Percentiles rank a stretch among this genome's conserved stretches.
Evolutionary conservation across 257 asterid species (phyloP).

Genomic region (Jacaranda copaia): DNA sequence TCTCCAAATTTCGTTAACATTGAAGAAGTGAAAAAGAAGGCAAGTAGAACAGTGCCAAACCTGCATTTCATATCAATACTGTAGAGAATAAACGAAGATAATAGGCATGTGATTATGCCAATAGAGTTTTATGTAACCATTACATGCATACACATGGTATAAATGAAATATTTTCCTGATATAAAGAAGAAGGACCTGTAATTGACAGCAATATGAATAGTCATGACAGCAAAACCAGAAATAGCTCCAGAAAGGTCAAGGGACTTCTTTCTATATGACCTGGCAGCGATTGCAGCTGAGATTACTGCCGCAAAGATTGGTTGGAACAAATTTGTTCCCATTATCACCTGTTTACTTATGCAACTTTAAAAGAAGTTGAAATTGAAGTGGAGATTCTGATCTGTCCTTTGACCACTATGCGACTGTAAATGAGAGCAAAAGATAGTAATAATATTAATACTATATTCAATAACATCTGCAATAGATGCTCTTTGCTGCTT

Average conservation of each 20-base stretch:
- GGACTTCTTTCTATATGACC: conserved; percentile 76
- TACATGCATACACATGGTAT: conserved; percentile 1
- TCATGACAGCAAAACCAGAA: conserved; percentile 72
- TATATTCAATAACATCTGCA: background rate
- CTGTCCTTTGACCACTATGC: conserved; percentile 15
- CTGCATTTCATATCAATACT: conserved; percentile 43
- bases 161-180: background rate
- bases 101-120: background rate
- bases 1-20: conserved; percentile 83
- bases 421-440: conserved; percentile 24
- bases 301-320: conserved; percentile 56
- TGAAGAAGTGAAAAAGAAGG: conserved; percentile 83
- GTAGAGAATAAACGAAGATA: conserved; percentile 17
- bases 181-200: conserved; percentile 60
- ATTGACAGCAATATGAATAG: conserved; percentile 77
- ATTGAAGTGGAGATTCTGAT: conserved; percentile 21
- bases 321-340: conserved; percentile 59
- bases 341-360: conserved; percentile 31
- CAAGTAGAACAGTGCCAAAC: conserved; percentile 78
- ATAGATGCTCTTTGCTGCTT: background rate
- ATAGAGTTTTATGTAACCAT: background rate
- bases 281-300: conserved; percentile 61
- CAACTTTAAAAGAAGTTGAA: conserved; percentile 17
- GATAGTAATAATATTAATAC: background rate
- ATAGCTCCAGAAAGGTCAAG: conserved; percentile 87